phyloP scores from a whole-genome alignment of 306 rosid genomes.

The Casuarina glauca region DNA sequence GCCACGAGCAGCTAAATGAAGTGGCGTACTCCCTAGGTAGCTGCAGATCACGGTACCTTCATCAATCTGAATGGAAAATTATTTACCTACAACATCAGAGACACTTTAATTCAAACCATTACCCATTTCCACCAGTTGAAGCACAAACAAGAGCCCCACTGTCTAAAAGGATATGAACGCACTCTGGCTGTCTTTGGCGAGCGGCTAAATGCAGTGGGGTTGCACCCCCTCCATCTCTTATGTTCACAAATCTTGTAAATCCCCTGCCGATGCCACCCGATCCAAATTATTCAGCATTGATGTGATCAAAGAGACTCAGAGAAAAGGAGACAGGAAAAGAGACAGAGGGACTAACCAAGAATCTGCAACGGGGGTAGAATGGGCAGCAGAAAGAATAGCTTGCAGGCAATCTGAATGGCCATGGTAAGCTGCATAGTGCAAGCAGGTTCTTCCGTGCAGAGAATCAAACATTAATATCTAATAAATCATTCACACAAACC shows the following conservation, averaged over 20 bases:
- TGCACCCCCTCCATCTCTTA: conserved; percentile 85
- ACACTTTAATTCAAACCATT: conserved; percentile 15
- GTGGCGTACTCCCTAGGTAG: conserved; percentile 77
- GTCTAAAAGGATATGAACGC: conserved; percentile 65
- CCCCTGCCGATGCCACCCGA: conserved; percentile 59
- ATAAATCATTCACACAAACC: conserved; percentile 23
- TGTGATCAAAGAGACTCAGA: background rate
- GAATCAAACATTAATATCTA: conserved; percentile 91
- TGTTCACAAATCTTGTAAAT: conserved; percentile 81
- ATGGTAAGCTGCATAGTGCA: conserved; percentile 82
- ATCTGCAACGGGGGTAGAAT: conserved; percentile 64
- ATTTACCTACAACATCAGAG: conserved; percentile 13
- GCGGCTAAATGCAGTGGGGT: conserved; percentile 90
- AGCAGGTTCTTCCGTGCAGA: conserved; percentile 68
- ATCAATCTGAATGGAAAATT: conserved; percentile 38
- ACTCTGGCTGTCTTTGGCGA: conserved; percentile 59
- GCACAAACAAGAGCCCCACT: conserved; percentile 90
- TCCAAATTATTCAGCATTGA: conserved; percentile 8
- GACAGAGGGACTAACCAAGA: conserved; percentile 57
- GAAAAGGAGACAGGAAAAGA: conserved; percentile 1
- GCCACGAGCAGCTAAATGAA: conserved; percentile 85
- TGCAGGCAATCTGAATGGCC: conserved; percentile 80
- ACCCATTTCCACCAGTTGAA: conserved; percentile 80
- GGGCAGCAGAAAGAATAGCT: conserved; percentile 76
- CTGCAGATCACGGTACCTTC: conserved; percentile 47